Evolutionary conservation across 495 filamentous ascomycete genomes (phyloP).

Genomic region (Hypoxylon cercidicola): DNA sequence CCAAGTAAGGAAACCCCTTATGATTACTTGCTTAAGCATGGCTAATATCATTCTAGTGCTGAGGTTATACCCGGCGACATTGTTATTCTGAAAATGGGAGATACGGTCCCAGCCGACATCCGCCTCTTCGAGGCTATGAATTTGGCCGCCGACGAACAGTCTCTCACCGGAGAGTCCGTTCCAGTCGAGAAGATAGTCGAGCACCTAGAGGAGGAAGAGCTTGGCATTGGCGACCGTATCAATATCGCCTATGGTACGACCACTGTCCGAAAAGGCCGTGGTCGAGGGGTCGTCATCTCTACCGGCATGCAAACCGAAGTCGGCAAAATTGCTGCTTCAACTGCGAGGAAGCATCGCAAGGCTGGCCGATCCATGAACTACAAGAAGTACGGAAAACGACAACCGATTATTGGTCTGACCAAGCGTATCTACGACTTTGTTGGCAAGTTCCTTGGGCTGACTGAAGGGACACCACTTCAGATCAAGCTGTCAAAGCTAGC

Average conservation of each 20-base stretch:
- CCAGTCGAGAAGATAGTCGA: conserved; percentile 64
- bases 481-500: conserved; percentile 83
- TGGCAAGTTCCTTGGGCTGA: conserved; percentile 78
- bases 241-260: conserved; percentile 78
- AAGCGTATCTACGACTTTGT: conserved; percentile 70
- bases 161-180: conserved; percentile 76
- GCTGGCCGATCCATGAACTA: conserved; percentile 70
- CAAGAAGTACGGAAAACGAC: conserved; percentile 68
- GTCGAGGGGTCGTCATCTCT: conserved; percentile 69
- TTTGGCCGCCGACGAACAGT: conserved; percentile 74
- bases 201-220: conserved; percentile 57
- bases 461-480: conserved; percentile 82
- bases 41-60: conserved; percentile 56
- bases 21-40: not conserved
- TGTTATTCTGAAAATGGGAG: conserved; percentile 81
- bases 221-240: conserved; percentile 70
- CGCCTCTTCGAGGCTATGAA: conserved; percentile 83
- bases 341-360: conserved; percentile 67
- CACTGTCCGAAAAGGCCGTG: conserved; percentile 74
- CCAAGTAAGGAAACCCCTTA: conserved; percentile 56
- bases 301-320: conserved; percentile 88
- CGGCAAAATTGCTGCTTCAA: conserved; percentile 80
- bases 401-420: conserved; percentile 65
- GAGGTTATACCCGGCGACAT: conserved; percentile 87
- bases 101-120: conserved; percentile 82